Base-by-base conservation (phyloP, 225 moss, liverwort and hornwort genomes). In the Takakia lepidozioides region DNA sequence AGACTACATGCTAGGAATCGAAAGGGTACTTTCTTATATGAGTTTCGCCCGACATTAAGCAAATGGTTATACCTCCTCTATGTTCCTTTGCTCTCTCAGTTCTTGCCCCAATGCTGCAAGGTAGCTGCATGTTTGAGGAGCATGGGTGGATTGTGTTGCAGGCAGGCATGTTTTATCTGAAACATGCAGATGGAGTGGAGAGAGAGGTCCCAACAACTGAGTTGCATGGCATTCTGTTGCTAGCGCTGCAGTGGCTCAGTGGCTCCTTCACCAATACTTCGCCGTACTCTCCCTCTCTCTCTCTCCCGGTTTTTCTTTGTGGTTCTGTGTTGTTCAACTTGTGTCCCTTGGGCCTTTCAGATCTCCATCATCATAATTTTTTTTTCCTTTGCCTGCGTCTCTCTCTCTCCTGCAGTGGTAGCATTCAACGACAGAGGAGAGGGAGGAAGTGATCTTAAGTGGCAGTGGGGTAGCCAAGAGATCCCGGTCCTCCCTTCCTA, bases 171-270 rank as follows among this genome's bases (percentile, higher is more conserved):
- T 98, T 98, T 39, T 98, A 85, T 49, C 78, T 98, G 57, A 91
- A 83, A 64, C 91, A 98, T 72, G 95, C 91, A 45, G 82, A 91
- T 68, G 74, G 73, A 49, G 67, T 87, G 63, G 95, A 85, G 62
- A 59, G 73, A 26, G 82, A 83, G 57, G 58, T 87, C 34, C 81
- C 87, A 44, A 75, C 73, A 9, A 75, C 87, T 55, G 95, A 98
- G 56, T 61, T 91, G 38, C 95, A 98, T 55, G 74, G 78, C 61
- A 85, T 98, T 41, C 74, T 98, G 29, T 67, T 98, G 48, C 49
- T 91, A 43, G 91, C 95, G 29, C 80, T 87, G 25, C 85, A 91
- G 65, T 91, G 95, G 91, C 78, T 98, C 41, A 87, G 95, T 71
- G 91, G 86, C 28, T 93, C 88, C 17, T 65, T 86, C 51, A 77